Evolutionary conservation across 2,329 filamentous ascomycete genomes (phyloP).

Genomic region (Fusarium sp.): DNA sequence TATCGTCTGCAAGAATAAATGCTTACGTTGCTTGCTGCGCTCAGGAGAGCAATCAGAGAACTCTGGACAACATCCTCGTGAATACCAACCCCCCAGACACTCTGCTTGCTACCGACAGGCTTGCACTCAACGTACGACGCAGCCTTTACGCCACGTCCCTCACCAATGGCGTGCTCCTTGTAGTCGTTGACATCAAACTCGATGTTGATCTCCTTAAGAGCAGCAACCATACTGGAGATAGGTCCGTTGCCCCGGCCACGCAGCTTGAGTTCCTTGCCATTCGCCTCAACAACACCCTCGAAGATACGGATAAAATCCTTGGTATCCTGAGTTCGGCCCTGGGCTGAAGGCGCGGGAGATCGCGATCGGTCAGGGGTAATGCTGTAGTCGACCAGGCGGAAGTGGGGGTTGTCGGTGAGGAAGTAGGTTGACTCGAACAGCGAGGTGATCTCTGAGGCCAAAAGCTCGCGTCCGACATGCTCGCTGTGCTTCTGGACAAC

Average conservation of each 20-base stretch:
- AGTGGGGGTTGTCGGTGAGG: conserved; percentile 84
- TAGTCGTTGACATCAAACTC: conserved; percentile 94
- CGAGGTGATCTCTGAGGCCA: conserved; percentile 83
- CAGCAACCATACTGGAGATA: conserved; percentile 88
- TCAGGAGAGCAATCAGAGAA: conserved; percentile 86
- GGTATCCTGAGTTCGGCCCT: conserved; percentile 80
- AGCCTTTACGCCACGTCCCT: conserved; percentile 86
- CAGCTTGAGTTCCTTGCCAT: conserved; percentile 83
- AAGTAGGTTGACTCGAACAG: conserved; percentile 94
- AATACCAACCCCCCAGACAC: conserved; percentile 91
- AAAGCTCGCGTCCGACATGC: conserved; percentile 83
- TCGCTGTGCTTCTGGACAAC: conserved; percentile 89
- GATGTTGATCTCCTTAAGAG: conserved; percentile 82
- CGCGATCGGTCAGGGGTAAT: conserved; percentile 86
- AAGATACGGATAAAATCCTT: conserved; percentile 85
- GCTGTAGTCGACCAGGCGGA: conserved; percentile 90
- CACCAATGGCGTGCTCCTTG: conserved; percentile 93
- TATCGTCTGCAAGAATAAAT: accelerated
- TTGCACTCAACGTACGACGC: conserved; percentile 95
- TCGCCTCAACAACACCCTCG: conserved; percentile 85
- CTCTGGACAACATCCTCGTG: conserved; percentile 91
- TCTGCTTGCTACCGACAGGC: conserved; percentile 73
- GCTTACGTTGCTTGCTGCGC: conserved; percentile 87
- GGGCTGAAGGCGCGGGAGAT: conserved; percentile 76
- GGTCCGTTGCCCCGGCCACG: conserved; percentile 89